Conservation (phyloP, 2,329 filamentous ascomycete species). For the Cordyceps javanica region DNA sequence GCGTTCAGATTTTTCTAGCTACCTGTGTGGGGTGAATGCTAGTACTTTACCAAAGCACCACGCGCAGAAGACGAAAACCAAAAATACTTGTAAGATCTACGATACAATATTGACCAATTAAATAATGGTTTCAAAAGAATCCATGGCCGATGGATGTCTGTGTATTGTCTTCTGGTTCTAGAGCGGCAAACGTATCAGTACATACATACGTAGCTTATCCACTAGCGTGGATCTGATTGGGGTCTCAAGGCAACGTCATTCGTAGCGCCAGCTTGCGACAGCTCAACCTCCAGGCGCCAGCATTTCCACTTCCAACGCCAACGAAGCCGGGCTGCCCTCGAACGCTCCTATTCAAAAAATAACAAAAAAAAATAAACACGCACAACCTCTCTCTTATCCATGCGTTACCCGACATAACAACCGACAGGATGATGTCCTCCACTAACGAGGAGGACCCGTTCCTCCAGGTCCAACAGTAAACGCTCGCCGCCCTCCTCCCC, state of each 20-base stretch:
- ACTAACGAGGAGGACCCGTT: conserved; percentile 63
- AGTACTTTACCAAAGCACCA: not conserved
- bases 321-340: not conserved
- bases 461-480: conserved; percentile 65
- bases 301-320: conserved; percentile 2
- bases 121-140: too few relatives aligned
- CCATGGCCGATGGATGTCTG: too few relatives aligned
- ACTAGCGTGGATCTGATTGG: conserved; percentile 3
- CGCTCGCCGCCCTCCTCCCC: conserved; percentile 10
- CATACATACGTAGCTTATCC: not conserved
- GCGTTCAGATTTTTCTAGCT: not conserved
- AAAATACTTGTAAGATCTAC: too few relatives aligned
- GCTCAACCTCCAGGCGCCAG: conserved; percentile 17
- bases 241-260: conserved; percentile 25
- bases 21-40: not conserved
- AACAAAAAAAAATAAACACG: too few relatives aligned
- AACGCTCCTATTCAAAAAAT: not conserved
- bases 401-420: conserved; percentile 16
- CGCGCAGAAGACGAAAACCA: not conserved
- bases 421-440: conserved; percentile 57
- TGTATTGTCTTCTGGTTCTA: too few relatives aligned
- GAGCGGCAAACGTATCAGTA: too few relatives aligned
- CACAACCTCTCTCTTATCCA: conserved; percentile 8
- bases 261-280: conserved; percentile 16
- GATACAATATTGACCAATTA: too few relatives aligned